Evolutionary conservation across 2,329 filamentous ascomycete species (phyloP), one percentile per base, ranked within the genome.

Genomic region (Aureobasidium sp.): DNA sequence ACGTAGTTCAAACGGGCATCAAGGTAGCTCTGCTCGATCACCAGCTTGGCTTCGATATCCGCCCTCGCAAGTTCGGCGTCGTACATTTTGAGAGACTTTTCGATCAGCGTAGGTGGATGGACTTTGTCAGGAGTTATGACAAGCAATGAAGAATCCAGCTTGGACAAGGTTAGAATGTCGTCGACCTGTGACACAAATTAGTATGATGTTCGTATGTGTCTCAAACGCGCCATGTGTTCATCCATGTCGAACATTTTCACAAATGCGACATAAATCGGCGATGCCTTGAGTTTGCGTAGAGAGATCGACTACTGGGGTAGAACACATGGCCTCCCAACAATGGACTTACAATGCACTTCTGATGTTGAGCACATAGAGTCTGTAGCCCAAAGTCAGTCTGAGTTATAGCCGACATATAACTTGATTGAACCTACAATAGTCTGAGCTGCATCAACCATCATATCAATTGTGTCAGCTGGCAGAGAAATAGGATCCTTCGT

Each of bases 111-210:
- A 2, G 70, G 64, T 1, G 72, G 69, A 57, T 73, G 71, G 3
- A 75, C 72, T 29, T 70, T 69, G 54, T 73, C 73, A 0, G 77
- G 75, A 3, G 74, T 75, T 36, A 79, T 75, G 7, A 73, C 69
- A 11, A 72, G 64, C 42, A 71, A 63, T 9, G 68, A 63, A 2
- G 69, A 69, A 29, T 72, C 70, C 7, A 72, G 65, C 16, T 69
- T 77, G 1, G 72, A 75, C 16, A 79, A 65, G 1, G 76, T 79
- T 36, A 79, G 65, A 0, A 79, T 73, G 61, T 79, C 77, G 62
- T 79, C 77, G 4, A 79, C 77, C 39, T 53, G 21, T 21, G 14
- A 37, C 13, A 27, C 21, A 5, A 27, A 27, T 50, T 4, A 14
- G 13, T 29, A 27, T 47, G 27, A 29, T 14, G 21, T 21, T 21